These are phyloP conservation scores for Fraxinus nigra DNA, from an alignment of 305 asterid genomes.

Conservation along the genomic window DNA sequence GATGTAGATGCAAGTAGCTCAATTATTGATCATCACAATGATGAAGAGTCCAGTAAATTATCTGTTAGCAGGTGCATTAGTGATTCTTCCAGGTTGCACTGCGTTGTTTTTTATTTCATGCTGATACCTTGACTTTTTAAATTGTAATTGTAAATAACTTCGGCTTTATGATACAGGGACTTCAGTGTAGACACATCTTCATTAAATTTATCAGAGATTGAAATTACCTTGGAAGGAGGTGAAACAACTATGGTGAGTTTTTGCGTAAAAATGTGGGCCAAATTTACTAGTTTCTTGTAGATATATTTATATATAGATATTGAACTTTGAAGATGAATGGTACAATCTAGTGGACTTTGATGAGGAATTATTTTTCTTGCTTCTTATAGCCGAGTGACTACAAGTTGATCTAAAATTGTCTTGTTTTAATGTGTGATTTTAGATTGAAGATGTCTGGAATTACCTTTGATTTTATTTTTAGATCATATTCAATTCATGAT, in stretches of 20 bases:
- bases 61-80: conserved; percentile 56
- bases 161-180: conserved; percentile 50
- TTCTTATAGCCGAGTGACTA: background rate
- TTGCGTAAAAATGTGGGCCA: conserved; percentile 1
- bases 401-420: background rate
- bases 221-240: conserved; percentile 59
- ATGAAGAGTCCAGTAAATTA: conserved; percentile 43
- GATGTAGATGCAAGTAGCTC: conserved; percentile 56
- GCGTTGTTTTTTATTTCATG: conserved; percentile 10
- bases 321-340: background rate
- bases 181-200: conserved; percentile 49
- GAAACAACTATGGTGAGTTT: conserved; percentile 74
- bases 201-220: conserved; percentile 72
- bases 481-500: conserved; percentile 9
- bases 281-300: conserved; percentile 4
- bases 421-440: background rate
- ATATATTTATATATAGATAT: background rate
- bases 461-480: background rate
- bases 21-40: conserved; percentile 40
- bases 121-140: conserved; percentile 14
- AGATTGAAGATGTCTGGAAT: background rate
- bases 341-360: background rate
- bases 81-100: conserved; percentile 22
- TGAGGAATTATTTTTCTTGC: background rate
- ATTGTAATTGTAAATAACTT: conserved; percentile 22